Conservation (phyloP, 345 rosid genomes). For the Tarenaya hassleriana region DNA sequence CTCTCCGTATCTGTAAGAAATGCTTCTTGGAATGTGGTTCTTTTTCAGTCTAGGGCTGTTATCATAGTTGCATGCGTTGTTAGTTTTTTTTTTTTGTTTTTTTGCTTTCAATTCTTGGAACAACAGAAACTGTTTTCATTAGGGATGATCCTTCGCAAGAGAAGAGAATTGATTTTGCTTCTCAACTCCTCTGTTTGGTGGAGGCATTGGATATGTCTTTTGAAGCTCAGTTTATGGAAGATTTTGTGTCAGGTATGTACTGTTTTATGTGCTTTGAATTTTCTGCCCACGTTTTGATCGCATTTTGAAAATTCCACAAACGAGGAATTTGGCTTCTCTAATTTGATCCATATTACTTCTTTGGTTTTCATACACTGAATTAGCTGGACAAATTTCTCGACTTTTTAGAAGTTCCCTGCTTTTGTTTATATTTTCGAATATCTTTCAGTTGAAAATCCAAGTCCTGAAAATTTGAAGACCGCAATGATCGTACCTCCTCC, state of each 20-base stretch:
- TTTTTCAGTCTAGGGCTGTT: conserved; percentile 14
- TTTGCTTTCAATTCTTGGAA: conserved; percentile 20
- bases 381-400: conserved; percentile 9
- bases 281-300: conserved; percentile 17
- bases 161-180: conserved; percentile 63
- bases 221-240: conserved; percentile 83
- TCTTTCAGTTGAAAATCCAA: conserved; percentile 61
- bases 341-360: not conserved
- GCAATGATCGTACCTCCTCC: conserved; percentile 80
- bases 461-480: conserved; percentile 58
- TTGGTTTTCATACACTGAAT: conserved; percentile 11
- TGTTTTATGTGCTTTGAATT: conserved; percentile 16
- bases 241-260: conserved; percentile 78
- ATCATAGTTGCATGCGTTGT: conserved; percentile 18
- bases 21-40: conserved; percentile 3
- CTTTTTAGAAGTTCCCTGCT: conserved; percentile 6
- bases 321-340: conserved; percentile 6
- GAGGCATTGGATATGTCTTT: conserved; percentile 64
- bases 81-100: conserved; percentile 21
- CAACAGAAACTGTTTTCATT: conserved; percentile 21
- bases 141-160: conserved; percentile 53
- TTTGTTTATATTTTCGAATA: conserved; percentile 6
- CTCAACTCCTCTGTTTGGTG: conserved; percentile 72
- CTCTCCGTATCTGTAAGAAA: conserved; percentile 59
- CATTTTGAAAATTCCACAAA: conserved; percentile 16